Conservation (phyloP, 805 yeast species). For the Kodamaea hsintzibuensis region DNA sequence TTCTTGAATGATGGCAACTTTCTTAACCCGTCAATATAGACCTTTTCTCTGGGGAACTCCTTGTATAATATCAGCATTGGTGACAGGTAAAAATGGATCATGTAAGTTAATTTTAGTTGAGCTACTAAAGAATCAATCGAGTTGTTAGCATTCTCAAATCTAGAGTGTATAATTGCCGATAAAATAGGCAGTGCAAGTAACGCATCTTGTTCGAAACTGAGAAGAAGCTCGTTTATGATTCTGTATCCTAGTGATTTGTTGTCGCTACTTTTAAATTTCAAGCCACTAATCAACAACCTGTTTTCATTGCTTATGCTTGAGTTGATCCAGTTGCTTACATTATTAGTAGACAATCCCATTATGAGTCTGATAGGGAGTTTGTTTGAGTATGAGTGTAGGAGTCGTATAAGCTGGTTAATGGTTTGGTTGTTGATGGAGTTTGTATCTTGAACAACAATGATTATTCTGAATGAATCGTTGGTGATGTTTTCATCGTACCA, state of each 20-base stretch:
- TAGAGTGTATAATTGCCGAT: slow-evolving; percentile 28
- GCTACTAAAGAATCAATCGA: slow-evolving; percentile 42
- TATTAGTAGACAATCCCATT: slow-evolving; percentile 36
- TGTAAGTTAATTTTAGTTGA: slow-evolving; percentile 37
- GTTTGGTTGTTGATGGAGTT: slow-evolving; percentile 35
- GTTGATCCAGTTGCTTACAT: slow-evolving; percentile 40
- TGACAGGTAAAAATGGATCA: slow-evolving; percentile 43
- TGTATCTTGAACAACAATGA: slow-evolving; percentile 39
- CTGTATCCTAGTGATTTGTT: slow-evolving; percentile 33
- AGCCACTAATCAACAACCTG: slow-evolving; percentile 27
- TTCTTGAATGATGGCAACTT: slow-evolving; percentile 39
- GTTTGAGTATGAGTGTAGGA: slow-evolving; percentile 26
- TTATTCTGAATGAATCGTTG: slow-evolving; percentile 16
- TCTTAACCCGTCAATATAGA: slow-evolving; percentile 27
- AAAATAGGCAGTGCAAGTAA: slow-evolving; percentile 18
- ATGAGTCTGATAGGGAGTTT: slow-evolving; percentile 35
- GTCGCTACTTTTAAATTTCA: slow-evolving; percentile 33
- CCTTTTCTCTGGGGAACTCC: slow-evolving; percentile 6
- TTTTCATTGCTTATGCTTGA: slow-evolving; percentile 31
- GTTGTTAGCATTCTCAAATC: slow-evolving; percentile 41
- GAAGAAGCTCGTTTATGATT: slow-evolving; percentile 35
- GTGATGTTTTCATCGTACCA: slow-evolving; percentile 23
- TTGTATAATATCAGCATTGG: slow-evolving; percentile 23
- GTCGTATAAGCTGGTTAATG: slow-evolving; percentile 35
- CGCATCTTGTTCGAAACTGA: slow-evolving; percentile 20